Percentiles rank a stretch among this genome's conserved stretches.
phyloP scores from a whole-genome alignment of 129 eudicot genomes.

The Solidago caesia region DNA sequence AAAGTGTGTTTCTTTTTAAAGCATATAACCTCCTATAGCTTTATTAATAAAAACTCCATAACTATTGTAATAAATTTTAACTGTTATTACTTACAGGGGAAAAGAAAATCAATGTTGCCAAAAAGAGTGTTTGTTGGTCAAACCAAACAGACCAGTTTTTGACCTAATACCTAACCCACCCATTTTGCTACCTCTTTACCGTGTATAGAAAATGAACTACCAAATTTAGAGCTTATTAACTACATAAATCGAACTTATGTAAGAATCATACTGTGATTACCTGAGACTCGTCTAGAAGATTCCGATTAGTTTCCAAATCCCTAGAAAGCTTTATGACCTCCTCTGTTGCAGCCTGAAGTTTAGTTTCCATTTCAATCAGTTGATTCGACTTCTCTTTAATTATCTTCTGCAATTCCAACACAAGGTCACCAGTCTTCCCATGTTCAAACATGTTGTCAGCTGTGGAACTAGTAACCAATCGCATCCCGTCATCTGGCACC shows the following conservation, averaged over 20 bases:
- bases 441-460: conserved; percentile 50
- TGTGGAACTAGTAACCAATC: conserved; percentile 49
- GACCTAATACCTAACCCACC: neutral
- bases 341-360: conserved; percentile 48
- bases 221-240: too few species aligned
- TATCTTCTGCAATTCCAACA: conserved; percentile 54
- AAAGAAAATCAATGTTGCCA: too few species aligned
- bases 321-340: conserved; percentile 57
- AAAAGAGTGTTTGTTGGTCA: too few species aligned
- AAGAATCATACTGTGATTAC: conserved; percentile 33
- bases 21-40: too few species aligned
- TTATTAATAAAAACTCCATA: too few species aligned
- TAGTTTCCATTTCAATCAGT: conserved; percentile 49
- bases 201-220: neutral
- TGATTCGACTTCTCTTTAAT: conserved; percentile 57
- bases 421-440: conserved; percentile 37
- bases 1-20: too few species aligned
- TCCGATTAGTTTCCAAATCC: conserved; percentile 69
- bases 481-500: conserved; percentile 39
- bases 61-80: too few species aligned
- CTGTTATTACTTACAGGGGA: too few species aligned
- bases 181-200: neutral
- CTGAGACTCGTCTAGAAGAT: conserved; percentile 90
- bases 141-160: neutral
- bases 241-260: too few species aligned